A percentile compares a stretch with the other conserved stretches of the same genome.
Evolutionary conservation across 2,329 filamentous ascomycete species (phyloP).

Genomic region (Diaporthe sp.): DNA sequence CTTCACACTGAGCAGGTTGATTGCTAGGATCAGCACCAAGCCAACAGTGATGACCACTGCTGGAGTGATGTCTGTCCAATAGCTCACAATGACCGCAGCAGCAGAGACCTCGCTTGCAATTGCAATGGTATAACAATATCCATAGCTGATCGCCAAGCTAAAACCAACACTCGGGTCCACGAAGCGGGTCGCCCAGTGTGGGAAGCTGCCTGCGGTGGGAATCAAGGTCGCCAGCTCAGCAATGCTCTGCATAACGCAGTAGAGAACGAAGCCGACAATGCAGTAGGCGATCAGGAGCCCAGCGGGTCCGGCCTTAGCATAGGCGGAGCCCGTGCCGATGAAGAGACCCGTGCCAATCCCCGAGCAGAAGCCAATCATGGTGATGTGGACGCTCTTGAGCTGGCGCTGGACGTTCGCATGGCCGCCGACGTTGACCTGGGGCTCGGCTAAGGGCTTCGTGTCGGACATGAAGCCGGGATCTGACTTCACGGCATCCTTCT

Average conservation of each 20-base stretch:
- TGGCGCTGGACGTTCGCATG: conserved; percentile 39
- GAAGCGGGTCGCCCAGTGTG: conserved; percentile 41
- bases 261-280: conserved; percentile 36
- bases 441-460: conserved; percentile 32
- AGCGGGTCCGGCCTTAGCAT: conserved; percentile 40
- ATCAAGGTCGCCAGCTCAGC: conserved; percentile 41
- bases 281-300: conserved; percentile 38
- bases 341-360: conserved; percentile 42
- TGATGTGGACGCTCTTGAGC: conserved; percentile 38
- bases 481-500: conserved; percentile 35
- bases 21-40: conserved; percentile 30
- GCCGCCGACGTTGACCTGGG: conserved; percentile 39
- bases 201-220: conserved; percentile 41
- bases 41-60: conserved; percentile 40
- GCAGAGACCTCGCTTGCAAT: conserved; percentile 40
- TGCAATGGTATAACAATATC: conserved; percentile 41
- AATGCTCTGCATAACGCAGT: conserved; percentile 40
- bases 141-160: conserved; percentile 40
- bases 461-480: conserved; percentile 38
- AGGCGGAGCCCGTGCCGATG: conserved; percentile 38
- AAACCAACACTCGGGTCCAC: conserved; percentile 40
- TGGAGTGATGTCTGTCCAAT: conserved; percentile 39
- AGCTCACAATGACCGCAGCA: conserved; percentile 40
- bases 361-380: conserved; percentile 41
- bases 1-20: conserved; percentile 39